phyloP scores from a whole-genome alignment of 768 basidiomycete species.

The Lyophyllum decastes region DNA sequence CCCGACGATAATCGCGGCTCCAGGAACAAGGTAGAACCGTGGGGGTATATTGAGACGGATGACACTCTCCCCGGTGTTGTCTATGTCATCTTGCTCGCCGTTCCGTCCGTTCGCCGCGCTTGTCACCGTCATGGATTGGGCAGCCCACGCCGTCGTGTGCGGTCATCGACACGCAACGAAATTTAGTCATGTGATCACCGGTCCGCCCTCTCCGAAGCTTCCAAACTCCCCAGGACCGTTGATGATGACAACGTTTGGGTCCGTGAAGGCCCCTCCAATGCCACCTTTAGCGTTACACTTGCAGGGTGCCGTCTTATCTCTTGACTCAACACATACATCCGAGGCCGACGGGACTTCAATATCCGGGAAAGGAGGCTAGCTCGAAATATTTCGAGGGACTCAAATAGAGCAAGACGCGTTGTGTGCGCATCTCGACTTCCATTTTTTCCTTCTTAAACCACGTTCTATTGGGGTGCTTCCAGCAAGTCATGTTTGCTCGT shows the following conservation, averaged over 20 bases:
- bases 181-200: conserved; percentile 11
- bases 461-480: background rate
- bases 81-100: conserved; percentile 14
- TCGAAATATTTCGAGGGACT: background rate
- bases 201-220: background rate
- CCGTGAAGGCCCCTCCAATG: background rate
- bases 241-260: background rate
- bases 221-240: no score
- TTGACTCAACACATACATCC: conserved; percentile 1
- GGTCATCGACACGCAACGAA: background rate
- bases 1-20: conserved; percentile 60
- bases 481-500: background rate
- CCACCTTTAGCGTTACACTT: background rate
- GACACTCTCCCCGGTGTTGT: conserved; percentile 6
- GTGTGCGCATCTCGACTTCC: background rate
- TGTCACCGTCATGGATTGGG: conserved; percentile 8
- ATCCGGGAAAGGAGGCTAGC: background rate
- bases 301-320: background rate
- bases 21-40: conserved; percentile 64
- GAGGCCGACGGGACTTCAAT: conserved; percentile 4
- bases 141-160: background rate
- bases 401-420: background rate
- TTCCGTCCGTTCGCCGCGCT: conserved; percentile 1
- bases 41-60: conserved; percentile 40
- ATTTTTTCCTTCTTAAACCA: background rate